phyloP scores from a whole-genome alignment of 495 filamentous ascomycete species.

The Xylaria palmicola region DNA sequence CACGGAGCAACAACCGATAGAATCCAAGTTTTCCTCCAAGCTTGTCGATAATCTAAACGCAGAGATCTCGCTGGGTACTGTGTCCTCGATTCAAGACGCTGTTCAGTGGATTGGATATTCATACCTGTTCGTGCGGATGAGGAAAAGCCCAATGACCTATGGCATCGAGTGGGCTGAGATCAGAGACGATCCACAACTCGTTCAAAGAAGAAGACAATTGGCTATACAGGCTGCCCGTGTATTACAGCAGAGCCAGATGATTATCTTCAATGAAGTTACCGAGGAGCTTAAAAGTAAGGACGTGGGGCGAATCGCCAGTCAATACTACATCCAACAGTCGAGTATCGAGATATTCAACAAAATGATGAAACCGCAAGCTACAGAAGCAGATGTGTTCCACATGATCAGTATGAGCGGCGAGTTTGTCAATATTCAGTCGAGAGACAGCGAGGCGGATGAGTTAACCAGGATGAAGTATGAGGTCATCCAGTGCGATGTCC shows the following conservation, averaged over 20 bases:
- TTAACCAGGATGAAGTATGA: conserved; percentile 65
- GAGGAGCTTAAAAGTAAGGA: conserved; percentile 91
- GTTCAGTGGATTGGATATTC: conserved; percentile 98
- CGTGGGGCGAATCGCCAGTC: conserved; percentile 92
- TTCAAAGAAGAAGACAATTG: conserved; percentile 76
- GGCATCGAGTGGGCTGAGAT: conserved; percentile 96
- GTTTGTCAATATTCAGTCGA: conserved; percentile 92
- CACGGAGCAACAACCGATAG: conserved; percentile 93
- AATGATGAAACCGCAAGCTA: conserved; percentile 77
- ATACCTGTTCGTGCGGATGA: conserved; percentile 95
- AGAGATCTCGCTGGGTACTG: conserved; percentile 89
- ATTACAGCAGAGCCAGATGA: conserved; percentile 93
- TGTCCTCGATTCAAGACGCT: conserved; percentile 90
- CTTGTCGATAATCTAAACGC: conserved; percentile 96
- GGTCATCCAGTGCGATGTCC: conserved; percentile 68
- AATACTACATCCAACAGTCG: conserved; percentile 90
- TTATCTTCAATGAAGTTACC: conserved; percentile 92
- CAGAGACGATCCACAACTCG: conserved; percentile 78
- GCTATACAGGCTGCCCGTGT: conserved; percentile 83
- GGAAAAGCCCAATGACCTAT: conserved; percentile 84
- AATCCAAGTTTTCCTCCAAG: conserved; percentile 85
- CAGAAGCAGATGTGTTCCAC: conserved; percentile 83
- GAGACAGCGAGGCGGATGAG: conserved; percentile 84
- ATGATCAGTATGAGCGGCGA: conserved; percentile 97
- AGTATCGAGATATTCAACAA: conserved; percentile 95